phyloP scores from a whole-genome alignment of 106 monocot genomes.

The Dendrobium huoshanense region DNA sequence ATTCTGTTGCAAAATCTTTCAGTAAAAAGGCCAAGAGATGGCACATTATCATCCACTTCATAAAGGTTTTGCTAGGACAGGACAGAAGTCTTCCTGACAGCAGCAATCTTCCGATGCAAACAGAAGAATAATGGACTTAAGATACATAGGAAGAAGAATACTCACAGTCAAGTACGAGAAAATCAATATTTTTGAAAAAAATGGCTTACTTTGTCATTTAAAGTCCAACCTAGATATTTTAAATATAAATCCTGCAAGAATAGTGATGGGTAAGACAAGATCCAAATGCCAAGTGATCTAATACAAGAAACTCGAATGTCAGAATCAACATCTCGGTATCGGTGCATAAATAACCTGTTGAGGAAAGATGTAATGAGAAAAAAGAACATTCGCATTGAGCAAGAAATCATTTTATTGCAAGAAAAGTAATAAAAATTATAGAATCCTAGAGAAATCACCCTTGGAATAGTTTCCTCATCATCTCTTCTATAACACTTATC shows the following conservation, averaged over 20 bases:
- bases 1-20: constrained; percentile 89
- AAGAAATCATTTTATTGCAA: background rate
- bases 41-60: constrained; percentile 90
- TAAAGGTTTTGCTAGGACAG: constrained; percentile 75
- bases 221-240: constrained; percentile 97
- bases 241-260: constrained; percentile 96
- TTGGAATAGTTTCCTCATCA: constrained; percentile 95
- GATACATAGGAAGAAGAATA: background rate
- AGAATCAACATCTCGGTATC: constrained; percentile 94
- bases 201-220: constrained; percentile 86
- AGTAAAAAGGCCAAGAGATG: constrained; percentile 95
- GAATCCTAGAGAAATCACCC: constrained; percentile 41
- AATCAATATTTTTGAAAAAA: background rate
- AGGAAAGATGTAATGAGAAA: background rate
- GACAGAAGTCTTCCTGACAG: constrained; percentile 83
- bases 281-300: constrained; percentile 89
- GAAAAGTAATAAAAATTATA: background rate
- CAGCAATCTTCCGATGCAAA: constrained; percentile 59
- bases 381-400: background rate
- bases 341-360: constrained; percentile 89
- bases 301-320: constrained; percentile 84
- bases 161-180: background rate
- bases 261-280: constrained; percentile 83
- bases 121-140: constrained; percentile 9
- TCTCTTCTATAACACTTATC: constrained; percentile 74